These are phyloP conservation scores for Ceratocystis alfenasii DNA, from an alignment of 2,329 filamentous ascomycete genomes.

Conservation along the genomic window DNA sequence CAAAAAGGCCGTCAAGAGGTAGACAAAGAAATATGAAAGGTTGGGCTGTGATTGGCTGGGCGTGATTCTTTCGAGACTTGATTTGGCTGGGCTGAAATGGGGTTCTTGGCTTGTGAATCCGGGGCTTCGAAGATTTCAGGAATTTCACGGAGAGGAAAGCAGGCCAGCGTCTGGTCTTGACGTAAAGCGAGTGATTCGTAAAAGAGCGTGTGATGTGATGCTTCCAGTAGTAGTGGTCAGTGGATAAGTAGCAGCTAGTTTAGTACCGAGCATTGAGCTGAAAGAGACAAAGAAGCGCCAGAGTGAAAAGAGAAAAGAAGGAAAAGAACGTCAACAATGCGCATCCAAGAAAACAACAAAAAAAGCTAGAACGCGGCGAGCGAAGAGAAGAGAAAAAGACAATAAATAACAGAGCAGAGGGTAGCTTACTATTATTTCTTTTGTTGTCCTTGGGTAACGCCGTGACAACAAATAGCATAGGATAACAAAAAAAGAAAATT, in stretches of 20 bases:
- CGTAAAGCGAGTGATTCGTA: background rate
- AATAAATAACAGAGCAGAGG: background rate
- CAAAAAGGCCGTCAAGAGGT: background rate
- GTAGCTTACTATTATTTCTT: background rate
- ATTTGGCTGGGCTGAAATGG: background rate
- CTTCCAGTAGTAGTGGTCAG: background rate
- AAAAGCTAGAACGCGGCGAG: conserved; percentile 3
- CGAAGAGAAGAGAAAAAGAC: background rate
- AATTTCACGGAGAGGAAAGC: background rate
- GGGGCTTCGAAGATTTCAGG: background rate
- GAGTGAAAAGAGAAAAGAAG: background rate
- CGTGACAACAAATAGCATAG: conserved; percentile 15
- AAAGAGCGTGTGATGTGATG: background rate
- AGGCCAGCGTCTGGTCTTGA: background rate
- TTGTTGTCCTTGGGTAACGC: conserved; percentile 10
- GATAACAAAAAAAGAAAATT: background rate
- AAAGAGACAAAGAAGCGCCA: background rate
- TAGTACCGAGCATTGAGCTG: background rate
- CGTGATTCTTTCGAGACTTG: background rate
- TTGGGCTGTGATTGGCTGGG: background rate
- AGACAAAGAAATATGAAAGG: background rate
- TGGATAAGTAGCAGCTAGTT: background rate
- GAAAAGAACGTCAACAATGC: background rate
- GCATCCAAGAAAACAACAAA: background rate
- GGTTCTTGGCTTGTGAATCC: background rate